Conservation (phyloP, 169 alveolate species). For the Plasmodium yoelii region DNA sequence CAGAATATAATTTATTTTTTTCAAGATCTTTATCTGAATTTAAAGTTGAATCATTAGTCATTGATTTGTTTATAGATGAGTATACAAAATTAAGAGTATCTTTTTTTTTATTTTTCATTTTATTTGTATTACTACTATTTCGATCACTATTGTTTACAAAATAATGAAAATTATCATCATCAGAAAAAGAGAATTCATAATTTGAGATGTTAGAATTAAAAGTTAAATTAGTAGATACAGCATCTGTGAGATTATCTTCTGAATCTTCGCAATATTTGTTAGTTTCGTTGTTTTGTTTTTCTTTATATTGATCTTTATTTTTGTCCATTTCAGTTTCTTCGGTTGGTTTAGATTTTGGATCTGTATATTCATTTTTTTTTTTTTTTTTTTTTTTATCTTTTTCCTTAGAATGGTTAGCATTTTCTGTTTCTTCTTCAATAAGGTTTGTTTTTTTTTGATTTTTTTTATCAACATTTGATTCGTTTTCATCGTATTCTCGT, state of each 20-base stretch:
- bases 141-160: neutral
- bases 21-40: slow-evolving; percentile 9
- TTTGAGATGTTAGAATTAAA: slow-evolving; percentile 43
- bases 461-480: neutral
- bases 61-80: slow-evolving; percentile 28
- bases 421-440: neutral
- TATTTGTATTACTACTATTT: slow-evolving; percentile 2
- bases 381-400: slow-evolving; percentile 1
- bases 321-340: neutral
- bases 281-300: slow-evolving; percentile 8
- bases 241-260: slow-evolving; percentile 30
- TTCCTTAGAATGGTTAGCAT: neutral
- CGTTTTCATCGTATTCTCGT: neutral
- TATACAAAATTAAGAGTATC: slow-evolving; percentile 26
- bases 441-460: neutral
- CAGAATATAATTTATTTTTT: neutral
- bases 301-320: slow-evolving; percentile 15
- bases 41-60: neutral
- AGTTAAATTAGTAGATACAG: slow-evolving; percentile 44
- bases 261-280: slow-evolving; percentile 15
- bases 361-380: neutral
- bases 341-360: neutral
- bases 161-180: slow-evolving; percentile 17
- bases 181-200: slow-evolving; percentile 12
- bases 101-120: slow-evolving; percentile 13